phyloP scores from a whole-genome alignment of 140 eudicot genomes.

The Anethum foeniculum region DNA sequence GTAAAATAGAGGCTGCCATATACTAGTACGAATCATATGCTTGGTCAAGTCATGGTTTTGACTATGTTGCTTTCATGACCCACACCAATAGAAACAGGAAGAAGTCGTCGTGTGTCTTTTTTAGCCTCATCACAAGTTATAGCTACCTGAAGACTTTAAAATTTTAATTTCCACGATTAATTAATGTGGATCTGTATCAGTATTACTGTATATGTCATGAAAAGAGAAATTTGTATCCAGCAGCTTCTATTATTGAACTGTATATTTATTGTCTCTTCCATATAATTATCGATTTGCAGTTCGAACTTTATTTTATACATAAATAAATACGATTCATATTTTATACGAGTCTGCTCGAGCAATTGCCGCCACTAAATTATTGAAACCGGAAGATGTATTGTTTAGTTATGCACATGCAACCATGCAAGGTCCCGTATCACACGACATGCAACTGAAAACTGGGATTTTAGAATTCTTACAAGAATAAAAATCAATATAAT shows the following conservation, averaged over 20 bases:
- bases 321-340: background rate
- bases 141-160: background rate
- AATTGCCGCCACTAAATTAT: background rate
- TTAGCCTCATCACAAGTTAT: background rate
- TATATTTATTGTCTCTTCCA: too few relatives aligned
- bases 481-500: too few relatives aligned
- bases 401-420: background rate
- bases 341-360: background rate
- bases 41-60: slow-evolving; percentile 9
- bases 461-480: background rate
- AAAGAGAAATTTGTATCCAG: too few relatives aligned
- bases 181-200: background rate
- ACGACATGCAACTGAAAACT: background rate
- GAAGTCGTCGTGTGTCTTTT: background rate
- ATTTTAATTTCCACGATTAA: background rate
- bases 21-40: background rate
- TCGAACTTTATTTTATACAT: background rate
- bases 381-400: background rate
- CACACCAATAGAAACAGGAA: background rate
- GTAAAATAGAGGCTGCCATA: background rate
- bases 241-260: too few relatives aligned
- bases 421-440: background rate
- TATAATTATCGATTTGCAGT: too few relatives aligned
- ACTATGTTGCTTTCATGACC: slow-evolving; percentile 1
- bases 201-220: background rate